phyloP scores from a whole-genome alignment of 139 green algal genomes.

The Auxenochlorella pyrenoidosa region DNA sequence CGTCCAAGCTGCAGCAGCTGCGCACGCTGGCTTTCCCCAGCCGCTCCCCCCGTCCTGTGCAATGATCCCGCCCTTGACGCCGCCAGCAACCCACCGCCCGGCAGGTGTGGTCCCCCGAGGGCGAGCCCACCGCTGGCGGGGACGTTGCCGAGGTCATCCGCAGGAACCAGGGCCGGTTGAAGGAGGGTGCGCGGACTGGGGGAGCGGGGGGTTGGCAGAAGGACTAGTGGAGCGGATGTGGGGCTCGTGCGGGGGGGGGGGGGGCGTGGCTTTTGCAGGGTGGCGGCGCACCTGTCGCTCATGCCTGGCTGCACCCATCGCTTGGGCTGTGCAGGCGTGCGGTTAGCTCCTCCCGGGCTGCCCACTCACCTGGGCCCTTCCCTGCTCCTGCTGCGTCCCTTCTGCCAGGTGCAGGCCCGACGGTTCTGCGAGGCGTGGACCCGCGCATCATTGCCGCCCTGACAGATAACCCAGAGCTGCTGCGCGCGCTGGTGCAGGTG shows the following conservation, averaged over 20 bases:
- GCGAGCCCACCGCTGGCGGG: neutral
- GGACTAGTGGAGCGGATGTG: no score
- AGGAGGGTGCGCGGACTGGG: slow-evolving; percentile 29
- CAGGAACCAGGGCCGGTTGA: slow-evolving; percentile 61
- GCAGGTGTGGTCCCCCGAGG: slow-evolving; percentile 40
- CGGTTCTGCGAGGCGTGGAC: slow-evolving; percentile 41
- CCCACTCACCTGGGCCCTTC: no score
- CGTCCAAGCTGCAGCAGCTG: no score
- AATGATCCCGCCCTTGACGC: no score
- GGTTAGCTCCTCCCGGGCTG: no score
- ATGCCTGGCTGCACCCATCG: no score
- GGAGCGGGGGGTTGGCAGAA: neutral
- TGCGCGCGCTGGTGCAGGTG: slow-evolving; percentile 28
- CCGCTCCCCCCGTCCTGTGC: no score
- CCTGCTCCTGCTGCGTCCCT: no score
- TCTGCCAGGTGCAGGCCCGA: slow-evolving; percentile 14
- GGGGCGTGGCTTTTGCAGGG: no score
- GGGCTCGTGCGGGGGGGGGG: neutral
- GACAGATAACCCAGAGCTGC: slow-evolving; percentile 58
- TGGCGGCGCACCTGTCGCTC: no score
- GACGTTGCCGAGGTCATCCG: slow-evolving; percentile 38
- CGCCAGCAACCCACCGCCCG: neutral
- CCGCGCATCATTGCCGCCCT: slow-evolving; percentile 42
- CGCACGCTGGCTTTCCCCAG: no score
- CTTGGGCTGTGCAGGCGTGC: no score